Base-by-base conservation (phyloP, 768 basidiomycete species). In the Kwoniella botswanensis region DNA sequence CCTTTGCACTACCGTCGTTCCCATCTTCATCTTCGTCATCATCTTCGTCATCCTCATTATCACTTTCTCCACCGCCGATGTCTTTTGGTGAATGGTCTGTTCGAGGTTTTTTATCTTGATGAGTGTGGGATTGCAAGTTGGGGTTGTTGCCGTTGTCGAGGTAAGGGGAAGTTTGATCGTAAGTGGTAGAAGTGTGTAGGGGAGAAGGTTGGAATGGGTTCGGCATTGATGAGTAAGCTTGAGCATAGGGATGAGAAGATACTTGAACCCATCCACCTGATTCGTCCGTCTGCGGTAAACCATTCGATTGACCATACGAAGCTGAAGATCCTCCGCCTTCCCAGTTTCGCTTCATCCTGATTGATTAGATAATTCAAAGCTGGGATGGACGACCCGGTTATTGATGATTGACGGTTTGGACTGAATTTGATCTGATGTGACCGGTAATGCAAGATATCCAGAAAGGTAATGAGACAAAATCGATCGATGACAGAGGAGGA, bases 11-110 rank as follows among this genome's bases (percentile, higher is more conserved):
- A 13, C 67, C 71, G 24, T 71, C 72, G 29, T 73, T 69, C 43
- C 64, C 62, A 13, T 67, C 70, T 53, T 71, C 74, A 65, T 79
- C 76, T 18, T 79, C 76, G 46, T 76, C 71, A 13, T 78, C 79
- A 26, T 75, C 77, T n/a, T 79, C 80, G 29, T 77, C 77, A 18
- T 78, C 80, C 10, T 82, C 75, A 17, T 71, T 72, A 57, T 80
- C 80, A 21, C 68, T 73, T 24, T 80, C 80, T n/a, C 22, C 63
- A 15, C 72, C 78, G 6, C 68, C 63, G 17, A 68, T 69, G 42
- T 67, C 71, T 54, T 70, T 65, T 3, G 72, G 69, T 57, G 72
- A 74, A 18, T 62, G 18, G 18, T 58, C 46, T 41, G 65, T 65
- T 35, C 68, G 41, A 26, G 74, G 65, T 54, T 68, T 74, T 59